Evolutionary conservation across 768 basidiomycete genomes (phyloP).

Genomic region (Candolleomyces aberdarensis): DNA sequence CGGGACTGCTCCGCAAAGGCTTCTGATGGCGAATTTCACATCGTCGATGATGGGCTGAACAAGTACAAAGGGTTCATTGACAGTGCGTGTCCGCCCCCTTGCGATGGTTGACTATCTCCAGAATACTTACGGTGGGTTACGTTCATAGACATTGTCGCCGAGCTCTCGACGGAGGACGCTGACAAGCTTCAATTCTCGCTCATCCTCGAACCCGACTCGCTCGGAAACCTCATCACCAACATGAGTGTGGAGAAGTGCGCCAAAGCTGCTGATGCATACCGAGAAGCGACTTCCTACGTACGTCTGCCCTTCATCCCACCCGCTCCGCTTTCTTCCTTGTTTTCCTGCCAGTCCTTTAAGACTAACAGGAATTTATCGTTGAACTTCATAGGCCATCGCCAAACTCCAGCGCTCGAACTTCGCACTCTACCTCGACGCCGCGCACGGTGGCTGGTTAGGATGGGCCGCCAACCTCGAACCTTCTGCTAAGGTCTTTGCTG

Average conservation of each 20-base stretch:
- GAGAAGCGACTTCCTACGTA: constrained; percentile 18
- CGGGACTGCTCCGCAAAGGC: constrained; percentile 33
- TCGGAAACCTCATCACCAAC: constrained; percentile 30
- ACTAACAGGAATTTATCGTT: too few relatives aligned
- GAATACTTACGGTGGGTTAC: constrained; percentile 3
- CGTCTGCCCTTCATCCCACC: not conserved
- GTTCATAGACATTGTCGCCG: constrained; percentile 12
- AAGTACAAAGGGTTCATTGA: constrained; percentile 31
- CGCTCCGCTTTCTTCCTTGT: too few relatives aligned
- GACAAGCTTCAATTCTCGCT: constrained; percentile 23
- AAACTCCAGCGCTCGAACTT: constrained; percentile 12
- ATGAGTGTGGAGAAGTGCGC: constrained; percentile 24
- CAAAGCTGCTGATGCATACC: constrained; percentile 25
- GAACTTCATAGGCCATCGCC: constrained; percentile 21
- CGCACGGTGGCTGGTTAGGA: constrained; percentile 32
- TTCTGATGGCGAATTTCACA: constrained; percentile 27
- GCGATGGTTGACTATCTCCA: too few relatives aligned
- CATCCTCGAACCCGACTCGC: constrained; percentile 30
- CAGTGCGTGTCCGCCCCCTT: too few relatives aligned
- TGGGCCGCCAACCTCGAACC: constrained; percentile 28
- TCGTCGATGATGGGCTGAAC: constrained; percentile 24
- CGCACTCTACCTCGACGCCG: constrained; percentile 22
- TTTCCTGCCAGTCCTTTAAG: too few relatives aligned
- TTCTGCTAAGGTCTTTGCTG: constrained; percentile 25
- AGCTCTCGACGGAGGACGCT: constrained; percentile 16